phyloP scores from a whole-genome alignment of 257 asterid species.

The Mitragyna speciosa region DNA sequence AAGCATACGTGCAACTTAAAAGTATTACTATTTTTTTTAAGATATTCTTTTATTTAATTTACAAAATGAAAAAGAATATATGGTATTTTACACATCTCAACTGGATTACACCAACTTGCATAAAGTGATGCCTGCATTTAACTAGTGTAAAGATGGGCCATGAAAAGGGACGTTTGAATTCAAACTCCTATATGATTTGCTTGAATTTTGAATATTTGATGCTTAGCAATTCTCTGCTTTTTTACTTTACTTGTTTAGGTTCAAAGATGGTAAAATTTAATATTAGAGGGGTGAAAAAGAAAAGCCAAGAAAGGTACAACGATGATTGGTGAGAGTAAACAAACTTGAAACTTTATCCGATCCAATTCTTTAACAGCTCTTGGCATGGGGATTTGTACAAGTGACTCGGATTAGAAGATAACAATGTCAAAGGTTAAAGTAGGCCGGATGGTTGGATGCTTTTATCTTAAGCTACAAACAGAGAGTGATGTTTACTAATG shows the following conservation, averaged over 20 bases:
- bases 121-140: no score
- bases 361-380: slow-evolving; percentile 11
- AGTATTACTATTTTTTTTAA: no score
- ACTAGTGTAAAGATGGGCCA: no score
- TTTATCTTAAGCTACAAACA: neutral
- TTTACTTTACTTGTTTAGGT: neutral
- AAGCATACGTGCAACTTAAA: neutral
- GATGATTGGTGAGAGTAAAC: slow-evolving; percentile 21
- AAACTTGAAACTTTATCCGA: slow-evolving; percentile 15
- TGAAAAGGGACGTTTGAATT: no score
- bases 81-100: neutral
- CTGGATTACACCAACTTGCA: neutral
- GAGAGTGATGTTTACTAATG: neutral
- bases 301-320: slow-evolving; percentile 8
- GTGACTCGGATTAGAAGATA: slow-evolving; percentile 9
- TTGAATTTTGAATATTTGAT: no score
- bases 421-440: slow-evolving; percentile 9
- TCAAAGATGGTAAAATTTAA: slow-evolving; percentile 3
- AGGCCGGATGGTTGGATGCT: neutral
- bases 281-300: neutral
- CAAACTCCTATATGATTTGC: no score
- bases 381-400: slow-evolving; percentile 31
- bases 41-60: neutral
- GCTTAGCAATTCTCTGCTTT: neutral
- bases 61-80: neutral